Percentiles rank a stretch among this genome's conserved stretches.
phyloP scores from a whole-genome alignment of 306 rosid species.

The Mimosa bimucronata region DNA sequence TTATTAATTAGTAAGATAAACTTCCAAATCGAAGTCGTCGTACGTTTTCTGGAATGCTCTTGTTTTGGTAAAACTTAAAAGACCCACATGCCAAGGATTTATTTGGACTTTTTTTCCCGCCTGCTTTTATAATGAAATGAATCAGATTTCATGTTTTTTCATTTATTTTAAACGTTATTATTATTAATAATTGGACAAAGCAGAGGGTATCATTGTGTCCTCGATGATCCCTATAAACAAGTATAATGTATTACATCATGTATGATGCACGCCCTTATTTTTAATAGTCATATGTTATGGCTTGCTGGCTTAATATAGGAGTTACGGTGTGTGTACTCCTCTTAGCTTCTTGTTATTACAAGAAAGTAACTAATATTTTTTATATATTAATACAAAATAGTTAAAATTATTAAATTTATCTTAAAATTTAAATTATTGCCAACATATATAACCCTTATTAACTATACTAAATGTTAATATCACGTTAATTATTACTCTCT shows the following conservation, averaged over 20 bases:
- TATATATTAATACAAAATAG: too few relatives aligned
- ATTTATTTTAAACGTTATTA: neutral
- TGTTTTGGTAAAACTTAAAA: neutral
- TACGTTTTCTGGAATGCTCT: neutral
- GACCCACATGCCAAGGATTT: neutral
- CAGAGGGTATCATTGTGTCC: neutral
- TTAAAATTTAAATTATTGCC: too few relatives aligned
- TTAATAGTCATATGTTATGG: neutral
- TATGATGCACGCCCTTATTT: neutral
- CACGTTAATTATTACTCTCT: too few relatives aligned
- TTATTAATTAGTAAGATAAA: neutral
- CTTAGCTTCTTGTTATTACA: too few relatives aligned
- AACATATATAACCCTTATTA: too few relatives aligned
- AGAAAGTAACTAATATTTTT: too few relatives aligned
- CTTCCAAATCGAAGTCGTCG: neutral
- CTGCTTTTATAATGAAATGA: neutral
- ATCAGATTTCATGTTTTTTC: neutral
- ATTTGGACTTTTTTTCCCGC: neutral
- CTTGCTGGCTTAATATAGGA: too few relatives aligned
- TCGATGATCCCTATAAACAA: neutral
- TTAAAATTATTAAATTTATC: too few relatives aligned
- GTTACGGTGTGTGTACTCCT: too few relatives aligned
- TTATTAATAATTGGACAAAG: neutral
- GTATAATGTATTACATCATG: neutral
- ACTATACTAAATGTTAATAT: too few relatives aligned